Base-by-base conservation (phyloP, 2,329 filamentous ascomycete species). In the Volutella citrinella region DNA sequence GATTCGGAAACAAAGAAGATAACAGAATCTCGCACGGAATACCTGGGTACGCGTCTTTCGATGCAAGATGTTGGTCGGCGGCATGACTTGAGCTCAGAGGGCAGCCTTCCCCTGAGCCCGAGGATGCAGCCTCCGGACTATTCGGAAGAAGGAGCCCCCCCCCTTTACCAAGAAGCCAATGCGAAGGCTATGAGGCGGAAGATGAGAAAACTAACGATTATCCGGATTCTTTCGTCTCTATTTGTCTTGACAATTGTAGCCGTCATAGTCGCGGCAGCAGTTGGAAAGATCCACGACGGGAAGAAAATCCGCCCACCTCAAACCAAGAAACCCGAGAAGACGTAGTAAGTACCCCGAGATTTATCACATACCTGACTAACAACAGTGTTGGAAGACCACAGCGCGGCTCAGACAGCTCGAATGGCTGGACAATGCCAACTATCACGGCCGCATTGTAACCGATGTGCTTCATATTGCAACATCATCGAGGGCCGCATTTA, bases 211-310 rank as follows among this genome's bases (percentile, higher is more conserved):
- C 45, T 39, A 5, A 27, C 48, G 9, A 35, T 46, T 15, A 36
- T 53, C 16, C 33, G 45, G 14, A 38, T 55, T 14, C 15, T 48
- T 24, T 34, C 51, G 3, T 51, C 48, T 6, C 38, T 53, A 4
- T 49, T 55, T 19, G 41, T 53, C 31, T 36, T 45, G 5, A 42
- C 49, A 6, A 34, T 55, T 7, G 50, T 54, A 5, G 42, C 45
- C 1, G 35, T 55, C 7, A 38, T 52, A 11, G 45, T 52, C 3
- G 51, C 51, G 7, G 51, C 46, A 13, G 49, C 46, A 6, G 46
- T 54, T 8, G 43, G 40, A 13, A 46, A 40, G 32, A 49, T 52
- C 5, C 34, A 42, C 14, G 18, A 10, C 8, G 28, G 32, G 12
- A 39, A 35, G 19, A 21, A 9, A 7, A 6, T 11, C 5, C 7